Conservation (phyloP, 139 green algal species). For the Chlamydomonas applanata region DNA sequence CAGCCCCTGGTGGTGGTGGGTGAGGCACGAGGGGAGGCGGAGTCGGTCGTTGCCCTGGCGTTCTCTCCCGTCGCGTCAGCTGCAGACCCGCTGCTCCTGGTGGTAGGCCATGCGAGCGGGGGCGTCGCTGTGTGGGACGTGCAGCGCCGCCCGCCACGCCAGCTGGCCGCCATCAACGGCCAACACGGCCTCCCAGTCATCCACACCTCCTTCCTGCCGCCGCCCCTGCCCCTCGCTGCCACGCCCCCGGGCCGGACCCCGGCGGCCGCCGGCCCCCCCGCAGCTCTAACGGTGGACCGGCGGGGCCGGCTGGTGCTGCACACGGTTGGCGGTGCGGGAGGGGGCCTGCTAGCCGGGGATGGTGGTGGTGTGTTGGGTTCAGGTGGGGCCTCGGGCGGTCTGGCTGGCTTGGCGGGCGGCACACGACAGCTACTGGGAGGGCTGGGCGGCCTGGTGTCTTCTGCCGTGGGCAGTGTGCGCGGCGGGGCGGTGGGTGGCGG, state of each 20-base stretch:
- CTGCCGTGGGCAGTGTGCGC: constrained; percentile 10
- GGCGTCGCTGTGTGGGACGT: constrained; percentile 47
- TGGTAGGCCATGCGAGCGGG: constrained; percentile 49
- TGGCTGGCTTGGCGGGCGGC: too few relatives aligned
- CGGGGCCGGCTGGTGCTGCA: constrained; percentile 39
- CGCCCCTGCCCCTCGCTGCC: constrained; percentile 14
- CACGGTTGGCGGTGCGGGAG: constrained; percentile 35
- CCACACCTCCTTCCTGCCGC: constrained; percentile 42
- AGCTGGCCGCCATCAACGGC: constrained; percentile 31
- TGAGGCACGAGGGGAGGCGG: constrained; percentile 32
- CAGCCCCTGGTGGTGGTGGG: constrained; percentile 27
- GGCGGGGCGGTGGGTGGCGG: too few relatives aligned
- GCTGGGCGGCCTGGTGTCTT: too few relatives aligned
- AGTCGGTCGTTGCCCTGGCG: constrained; percentile 46
- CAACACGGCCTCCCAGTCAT: constrained; percentile 32
- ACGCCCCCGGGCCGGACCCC: neutral
- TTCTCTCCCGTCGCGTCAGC: constrained; percentile 22
- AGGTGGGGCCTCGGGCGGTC: too few relatives aligned
- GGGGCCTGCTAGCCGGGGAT: too few relatives aligned
- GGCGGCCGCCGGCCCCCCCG: neutral
- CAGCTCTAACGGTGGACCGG: constrained; percentile 25
- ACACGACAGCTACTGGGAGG: too few relatives aligned
- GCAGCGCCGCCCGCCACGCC: constrained; percentile 28
- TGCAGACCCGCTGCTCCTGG: constrained; percentile 47
- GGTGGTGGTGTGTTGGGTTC: too few relatives aligned